Conservation (phyloP, 345 rosid genomes). For the Psidium friedrichsthalianum region DNA sequence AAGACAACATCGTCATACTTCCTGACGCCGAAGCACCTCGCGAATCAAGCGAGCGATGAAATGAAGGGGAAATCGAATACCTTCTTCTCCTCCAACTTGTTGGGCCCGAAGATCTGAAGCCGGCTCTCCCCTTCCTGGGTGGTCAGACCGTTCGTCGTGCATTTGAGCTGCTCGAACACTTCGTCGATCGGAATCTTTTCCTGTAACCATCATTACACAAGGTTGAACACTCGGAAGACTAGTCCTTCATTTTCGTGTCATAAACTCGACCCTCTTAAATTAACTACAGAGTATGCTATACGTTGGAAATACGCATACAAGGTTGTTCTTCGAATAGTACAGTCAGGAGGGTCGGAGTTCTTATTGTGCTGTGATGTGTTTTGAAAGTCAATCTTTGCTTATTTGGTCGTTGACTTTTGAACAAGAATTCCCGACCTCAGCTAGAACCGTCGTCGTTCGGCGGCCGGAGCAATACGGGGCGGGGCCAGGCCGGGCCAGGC, state of each 20-base stretch:
- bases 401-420: not conserved
- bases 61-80: not conserved
- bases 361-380: not conserved
- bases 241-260: not conserved
- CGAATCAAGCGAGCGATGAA: not conserved
- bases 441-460: not conserved
- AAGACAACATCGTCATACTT: not conserved
- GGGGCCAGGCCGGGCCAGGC: not conserved
- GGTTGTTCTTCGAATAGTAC: not conserved
- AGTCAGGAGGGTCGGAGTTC: not conserved
- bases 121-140: slow-evolving; percentile 30
- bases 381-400: not conserved
- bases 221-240: not conserved
- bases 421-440: not conserved
- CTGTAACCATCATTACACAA: slow-evolving; percentile 2
- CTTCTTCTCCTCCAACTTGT: slow-evolving; percentile 44
- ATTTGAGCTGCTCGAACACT: slow-evolving; percentile 43
- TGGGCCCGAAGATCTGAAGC: slow-evolving; percentile 36
- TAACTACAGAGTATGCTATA: not conserved
- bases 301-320: not conserved
- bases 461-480: not conserved
- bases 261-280: not conserved
- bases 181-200: slow-evolving; percentile 40
- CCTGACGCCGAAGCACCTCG: not conserved
- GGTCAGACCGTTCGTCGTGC: slow-evolving; percentile 22